Base-by-base conservation (phyloP, 371 early-diverging fungal species). In the Rhizopus arrhizus region DNA sequence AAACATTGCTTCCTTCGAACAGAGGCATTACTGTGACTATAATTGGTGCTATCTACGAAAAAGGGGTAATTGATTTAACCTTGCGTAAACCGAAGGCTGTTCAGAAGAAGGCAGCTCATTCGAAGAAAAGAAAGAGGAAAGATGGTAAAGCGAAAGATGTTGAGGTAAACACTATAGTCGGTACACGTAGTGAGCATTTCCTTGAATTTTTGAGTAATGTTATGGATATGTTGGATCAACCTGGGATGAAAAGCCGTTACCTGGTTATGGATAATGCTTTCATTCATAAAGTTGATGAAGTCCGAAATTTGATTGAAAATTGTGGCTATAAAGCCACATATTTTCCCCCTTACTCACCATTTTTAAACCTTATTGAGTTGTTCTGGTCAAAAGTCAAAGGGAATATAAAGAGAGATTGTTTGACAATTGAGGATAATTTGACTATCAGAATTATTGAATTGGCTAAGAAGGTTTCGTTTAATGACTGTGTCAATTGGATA, bases 401-500 rank as follows among this genome's bases (percentile, higher is more conserved):
- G 54, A 16, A 13, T 22, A 49, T 42, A 42, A 58, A 28, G 54
- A 64, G 64, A 54, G 54, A 53, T 54, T 57, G 54, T n/a, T 46
- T 66, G 58, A 66, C 58, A 8, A 49, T 43, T 12, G 55, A 53
- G 31, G 62, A 66, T 38, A 47, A 58, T 57, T 31, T 61, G 56
- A 61, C 38, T 35, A 41, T n/a, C 28, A 52, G 60, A 52, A 60
- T 61, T 29, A 58, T 58, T 58, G 61, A 61, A 15, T 53, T 56
- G 33, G 58, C 56, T 28, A 61, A 58, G 12, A 49, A 40, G 28
- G 51, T 58, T 22, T 46, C 55, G 3, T 34, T 36, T 36, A 42
- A 36, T 48, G 59, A 59, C 28, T 67, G 62, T 52, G 43, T n/a
- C 9, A 54, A 41, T 40, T 67, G 59, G 56, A 67, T 62, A 29